Percentiles rank a stretch among this genome's conserved stretches.
Conservation (phyloP, 2,329 filamentous ascomycete genomes). For the Arthroderma uncinatum region DNA sequence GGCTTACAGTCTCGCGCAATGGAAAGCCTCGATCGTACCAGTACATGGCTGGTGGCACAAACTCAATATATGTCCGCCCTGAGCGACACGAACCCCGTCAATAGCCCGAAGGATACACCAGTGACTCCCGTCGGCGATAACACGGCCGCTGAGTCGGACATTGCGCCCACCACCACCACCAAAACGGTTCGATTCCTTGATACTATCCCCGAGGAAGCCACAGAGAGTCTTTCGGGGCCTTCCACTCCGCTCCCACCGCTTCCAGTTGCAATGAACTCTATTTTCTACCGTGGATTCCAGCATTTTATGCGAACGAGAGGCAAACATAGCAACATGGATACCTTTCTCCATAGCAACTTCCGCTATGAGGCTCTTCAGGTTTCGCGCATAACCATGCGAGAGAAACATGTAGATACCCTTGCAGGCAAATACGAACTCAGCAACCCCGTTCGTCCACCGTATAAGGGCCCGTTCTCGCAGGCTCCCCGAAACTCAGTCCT, state of each 20-base stretch:
- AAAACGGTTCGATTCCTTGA: constrained; percentile 27
- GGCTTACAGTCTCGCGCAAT: constrained; percentile 61
- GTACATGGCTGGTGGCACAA: constrained; percentile 76
- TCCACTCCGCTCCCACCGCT: constrained; percentile 21
- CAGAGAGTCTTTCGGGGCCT: constrained; percentile 19
- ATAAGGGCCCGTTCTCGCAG: constrained; percentile 59
- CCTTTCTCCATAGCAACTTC: constrained; percentile 71
- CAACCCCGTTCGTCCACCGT: constrained; percentile 57
- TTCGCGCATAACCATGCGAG: constrained; percentile 61
- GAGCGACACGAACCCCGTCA: constrained; percentile 43
- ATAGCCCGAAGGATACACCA: constrained; percentile 21
- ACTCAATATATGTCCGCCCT: constrained; percentile 51
- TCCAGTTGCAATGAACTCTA: constrained; percentile 53
- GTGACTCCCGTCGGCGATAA: constrained; percentile 5
- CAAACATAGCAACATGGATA: constrained; percentile 45
- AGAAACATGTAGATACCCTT: constrained; percentile 67
- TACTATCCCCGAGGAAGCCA: constrained; percentile 30
- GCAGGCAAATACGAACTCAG: constrained; percentile 74
- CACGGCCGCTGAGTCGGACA: not conserved
- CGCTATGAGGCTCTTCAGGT: constrained; percentile 84
- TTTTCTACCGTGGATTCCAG: constrained; percentile 82
- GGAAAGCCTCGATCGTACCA: constrained; percentile 72
- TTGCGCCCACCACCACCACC: constrained; percentile 14
- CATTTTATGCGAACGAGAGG: constrained; percentile 50
- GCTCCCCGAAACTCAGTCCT: constrained; percentile 58